Conservation (phyloP, 306 rosid genomes). For the Citrullus mucosospermus region DNA sequence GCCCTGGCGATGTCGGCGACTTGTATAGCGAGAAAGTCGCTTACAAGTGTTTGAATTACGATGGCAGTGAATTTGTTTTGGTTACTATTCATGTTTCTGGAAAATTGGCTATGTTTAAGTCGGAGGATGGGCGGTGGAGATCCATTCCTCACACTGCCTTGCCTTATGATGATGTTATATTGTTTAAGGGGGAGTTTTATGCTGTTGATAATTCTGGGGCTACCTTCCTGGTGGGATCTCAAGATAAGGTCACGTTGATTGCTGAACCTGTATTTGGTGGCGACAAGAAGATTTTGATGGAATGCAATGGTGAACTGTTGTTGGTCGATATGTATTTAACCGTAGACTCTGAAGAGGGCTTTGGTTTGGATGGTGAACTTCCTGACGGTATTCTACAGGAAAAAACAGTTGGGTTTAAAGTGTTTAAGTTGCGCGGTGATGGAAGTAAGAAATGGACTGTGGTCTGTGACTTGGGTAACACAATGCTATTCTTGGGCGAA, state of each 20-base stretch:
- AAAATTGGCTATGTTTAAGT: constrained; percentile 40
- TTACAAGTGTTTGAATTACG: constrained; percentile 17
- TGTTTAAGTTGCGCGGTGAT: constrained; percentile 29
- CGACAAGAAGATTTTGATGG: constrained; percentile 70
- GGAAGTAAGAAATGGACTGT: constrained; percentile 44
- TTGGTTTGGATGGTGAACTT: constrained; percentile 12
- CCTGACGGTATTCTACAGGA: constrained; percentile 22
- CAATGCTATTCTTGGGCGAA: constrained; percentile 63
- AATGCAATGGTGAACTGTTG: constrained; percentile 41
- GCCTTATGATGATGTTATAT: constrained; percentile 61
- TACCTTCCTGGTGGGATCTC: constrained; percentile 32
- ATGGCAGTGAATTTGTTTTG: constrained; percentile 19
- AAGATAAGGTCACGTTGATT: constrained; percentile 16
- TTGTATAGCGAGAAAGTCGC: constrained; percentile 69
- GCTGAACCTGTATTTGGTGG: constrained; percentile 76
- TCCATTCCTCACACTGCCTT: constrained; percentile 41
- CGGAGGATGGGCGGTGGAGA: constrained; percentile 47
- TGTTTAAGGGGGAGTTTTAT: constrained; percentile 28
- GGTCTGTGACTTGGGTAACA: constrained; percentile 40
- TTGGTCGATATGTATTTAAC: constrained; percentile 51
- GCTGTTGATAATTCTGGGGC: constrained; percentile 64
- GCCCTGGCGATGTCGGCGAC: constrained; percentile 17
- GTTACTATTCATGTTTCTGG: constrained; percentile 81
- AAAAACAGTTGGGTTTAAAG: constrained; percentile 43
- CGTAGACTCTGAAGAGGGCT: not conserved